Conservation (phyloP, 2,329 filamentous ascomycete species). For the Diplocarpon rosae region DNA sequence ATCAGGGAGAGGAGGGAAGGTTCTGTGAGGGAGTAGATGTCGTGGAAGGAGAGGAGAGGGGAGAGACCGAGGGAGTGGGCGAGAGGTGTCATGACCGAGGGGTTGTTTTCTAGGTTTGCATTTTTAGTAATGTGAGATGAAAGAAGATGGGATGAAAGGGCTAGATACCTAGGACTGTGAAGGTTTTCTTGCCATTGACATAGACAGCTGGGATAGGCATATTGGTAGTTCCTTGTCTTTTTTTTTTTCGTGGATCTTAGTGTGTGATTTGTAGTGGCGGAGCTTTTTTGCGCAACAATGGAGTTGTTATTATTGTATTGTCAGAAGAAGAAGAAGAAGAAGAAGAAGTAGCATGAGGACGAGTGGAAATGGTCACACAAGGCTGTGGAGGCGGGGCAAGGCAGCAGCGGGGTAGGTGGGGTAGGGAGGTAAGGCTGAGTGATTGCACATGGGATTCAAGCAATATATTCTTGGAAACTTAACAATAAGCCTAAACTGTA, state of each 20-base stretch:
- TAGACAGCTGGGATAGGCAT: conserved; percentile 15
- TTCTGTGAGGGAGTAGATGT: conserved; percentile 86
- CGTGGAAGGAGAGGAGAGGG: conserved; percentile 66
- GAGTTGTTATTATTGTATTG: background rate
- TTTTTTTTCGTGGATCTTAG: background rate
- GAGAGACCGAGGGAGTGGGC: conserved; percentile 77
- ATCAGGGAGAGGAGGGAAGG: conserved; percentile 76
- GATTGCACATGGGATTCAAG: too few relatives aligned
- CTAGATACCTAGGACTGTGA: conserved; percentile 17
- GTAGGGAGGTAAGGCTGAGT: too few relatives aligned
- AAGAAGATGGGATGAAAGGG: background rate
- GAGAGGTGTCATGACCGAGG: conserved; percentile 75
- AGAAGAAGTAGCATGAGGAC: background rate
- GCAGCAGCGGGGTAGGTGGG: background rate
- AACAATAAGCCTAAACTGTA: too few relatives aligned
- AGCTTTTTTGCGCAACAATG: too few relatives aligned
- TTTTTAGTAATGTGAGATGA: background rate
- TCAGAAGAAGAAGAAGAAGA: background rate
- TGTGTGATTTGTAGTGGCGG: background rate
- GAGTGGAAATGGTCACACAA: background rate
- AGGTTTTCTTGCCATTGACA: conserved; percentile 18
- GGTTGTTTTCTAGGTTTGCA: conserved; percentile 46
- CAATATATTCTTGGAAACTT: too few relatives aligned
- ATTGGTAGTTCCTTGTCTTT: background rate
- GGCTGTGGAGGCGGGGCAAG: background rate